These are phyloP conservation scores for Leccinum longicurvipes DNA, from an alignment of 768 basidiomycete genomes.

Conservation along the genomic window DNA sequence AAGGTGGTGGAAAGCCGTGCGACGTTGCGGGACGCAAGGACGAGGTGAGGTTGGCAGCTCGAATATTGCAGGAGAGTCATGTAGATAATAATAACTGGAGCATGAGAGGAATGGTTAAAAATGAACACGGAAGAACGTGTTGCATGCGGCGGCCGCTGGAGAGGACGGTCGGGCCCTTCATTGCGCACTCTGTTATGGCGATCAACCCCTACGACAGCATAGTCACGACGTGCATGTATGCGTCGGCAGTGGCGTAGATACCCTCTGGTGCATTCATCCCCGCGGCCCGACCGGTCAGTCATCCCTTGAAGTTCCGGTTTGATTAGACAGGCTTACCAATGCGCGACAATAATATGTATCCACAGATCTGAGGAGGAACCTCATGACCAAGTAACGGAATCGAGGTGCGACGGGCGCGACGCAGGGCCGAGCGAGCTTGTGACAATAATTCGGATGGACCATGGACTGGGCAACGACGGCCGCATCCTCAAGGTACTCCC, in stretches of 20 bases:
- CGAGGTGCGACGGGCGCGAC: not conserved
- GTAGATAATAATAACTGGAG: conserved; percentile 5
- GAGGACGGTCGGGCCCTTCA: not conserved
- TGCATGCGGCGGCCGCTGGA: not conserved
- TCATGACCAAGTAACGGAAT: not conserved
- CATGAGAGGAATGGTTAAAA: not conserved
- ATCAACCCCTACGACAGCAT: not conserved
- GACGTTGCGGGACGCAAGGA: not conserved
- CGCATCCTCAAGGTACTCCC: not conserved
- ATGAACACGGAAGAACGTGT: not conserved
- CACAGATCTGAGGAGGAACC: not conserved
- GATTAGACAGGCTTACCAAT: not conserved
- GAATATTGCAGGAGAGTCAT: not conserved
- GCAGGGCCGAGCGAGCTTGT: not conserved
- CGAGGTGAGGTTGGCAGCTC: not conserved
- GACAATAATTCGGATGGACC: not conserved
- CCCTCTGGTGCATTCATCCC: not conserved
- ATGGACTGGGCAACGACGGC: not conserved
- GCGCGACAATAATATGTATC: not conserved
- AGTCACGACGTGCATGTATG: not conserved
- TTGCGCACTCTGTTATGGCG: not conserved
- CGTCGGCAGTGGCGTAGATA: not conserved
- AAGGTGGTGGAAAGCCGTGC: not conserved
- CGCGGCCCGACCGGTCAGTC: not conserved
- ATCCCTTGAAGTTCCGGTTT: not conserved